Conservation (phyloP, 106 monocot genomes). For the Dendrobium officinale region DNA sequence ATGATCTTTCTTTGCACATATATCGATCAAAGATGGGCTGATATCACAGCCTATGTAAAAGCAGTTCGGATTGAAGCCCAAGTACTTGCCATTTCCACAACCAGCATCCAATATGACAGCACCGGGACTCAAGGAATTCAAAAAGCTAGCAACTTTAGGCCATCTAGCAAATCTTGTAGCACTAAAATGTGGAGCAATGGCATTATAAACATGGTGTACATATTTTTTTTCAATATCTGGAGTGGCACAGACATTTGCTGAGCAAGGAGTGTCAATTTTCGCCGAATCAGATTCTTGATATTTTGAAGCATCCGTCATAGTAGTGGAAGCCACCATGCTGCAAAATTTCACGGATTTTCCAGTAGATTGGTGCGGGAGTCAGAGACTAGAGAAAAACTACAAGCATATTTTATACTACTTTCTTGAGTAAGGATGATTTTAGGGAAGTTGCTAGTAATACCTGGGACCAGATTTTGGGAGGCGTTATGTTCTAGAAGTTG, state of each 20-base stretch:
- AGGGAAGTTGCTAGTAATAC: background rate
- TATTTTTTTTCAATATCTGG: conserved; percentile 92
- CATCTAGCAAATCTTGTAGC: conserved; percentile 87
- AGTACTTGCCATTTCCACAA: conserved; percentile 95
- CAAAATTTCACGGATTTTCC: background rate
- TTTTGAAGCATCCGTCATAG: background rate
- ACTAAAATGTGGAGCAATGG: conserved; percentile 95
- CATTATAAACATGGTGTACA: conserved; percentile 89
- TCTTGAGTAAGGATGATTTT: background rate
- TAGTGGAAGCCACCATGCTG: background rate
- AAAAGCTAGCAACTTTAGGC: conserved; percentile 91
- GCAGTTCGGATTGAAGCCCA: conserved; percentile 58
- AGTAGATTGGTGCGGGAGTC: background rate
- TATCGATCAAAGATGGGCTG: conserved; percentile 66
- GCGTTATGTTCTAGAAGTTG: background rate
- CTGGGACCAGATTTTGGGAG: background rate
- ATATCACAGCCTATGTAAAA: conserved; percentile 89
- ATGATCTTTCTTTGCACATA: conserved; percentile 61
- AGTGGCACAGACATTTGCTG: conserved; percentile 42
- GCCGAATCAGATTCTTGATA: background rate
- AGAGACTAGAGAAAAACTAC: background rate
- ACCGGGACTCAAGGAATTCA: conserved; percentile 54
- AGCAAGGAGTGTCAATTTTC: background rate
- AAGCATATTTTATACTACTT: background rate
- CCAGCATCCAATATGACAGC: conserved; percentile 81